These are phyloP conservation scores for Astragalus glycyphyllos DNA, from an alignment of 306 rosid species.

Conservation along the genomic window DNA sequence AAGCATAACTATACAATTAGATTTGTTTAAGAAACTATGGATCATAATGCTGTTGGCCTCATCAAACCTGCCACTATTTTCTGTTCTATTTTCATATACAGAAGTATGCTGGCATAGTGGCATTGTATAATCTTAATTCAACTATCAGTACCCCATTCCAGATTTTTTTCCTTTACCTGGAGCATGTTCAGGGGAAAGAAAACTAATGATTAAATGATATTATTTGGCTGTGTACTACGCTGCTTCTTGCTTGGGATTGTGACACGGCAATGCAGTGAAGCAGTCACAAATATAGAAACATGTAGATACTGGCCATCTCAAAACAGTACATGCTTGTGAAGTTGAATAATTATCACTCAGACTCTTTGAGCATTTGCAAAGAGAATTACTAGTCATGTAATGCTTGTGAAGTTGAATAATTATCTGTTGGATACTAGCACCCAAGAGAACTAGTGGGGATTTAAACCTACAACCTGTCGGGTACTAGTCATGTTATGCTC, in stretches of 20 bases:
- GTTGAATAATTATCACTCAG: conserved; percentile 17
- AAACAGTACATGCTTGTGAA: not conserved
- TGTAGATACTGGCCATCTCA: conserved; percentile 3
- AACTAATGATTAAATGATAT: conserved; percentile 17
- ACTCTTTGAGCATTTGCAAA: too few species aligned
- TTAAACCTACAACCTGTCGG: too few species aligned
- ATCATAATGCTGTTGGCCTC: conserved; percentile 31
- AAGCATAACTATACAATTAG: conserved; percentile 38
- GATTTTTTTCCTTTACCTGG: conserved; percentile 41
- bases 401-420: conserved; percentile 18
- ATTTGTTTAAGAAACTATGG: conserved; percentile 32
- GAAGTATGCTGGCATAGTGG: conserved; percentile 40
- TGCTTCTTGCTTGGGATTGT: conserved; percentile 21
- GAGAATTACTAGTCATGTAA: too few species aligned
- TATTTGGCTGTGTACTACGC: conserved; percentile 16
- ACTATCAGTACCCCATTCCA: conserved; percentile 41
- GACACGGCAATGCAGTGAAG: conserved; percentile 12
- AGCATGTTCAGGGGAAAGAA: conserved; percentile 43
- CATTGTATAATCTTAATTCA: conserved; percentile 31
- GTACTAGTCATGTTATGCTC: too few species aligned
- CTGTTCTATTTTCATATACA: conserved; percentile 39
- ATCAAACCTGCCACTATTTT: conserved; percentile 36
- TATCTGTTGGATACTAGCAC: too few species aligned
- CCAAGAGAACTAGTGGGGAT: too few species aligned
- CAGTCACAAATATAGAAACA: not conserved